Percentiles rank a stretch among this genome's conserved stretches.
These are phyloP conservation scores for Sporothrix phasma DNA, from an alignment of 2,329 filamentous ascomycete species.

Conservation along the genomic window DNA sequence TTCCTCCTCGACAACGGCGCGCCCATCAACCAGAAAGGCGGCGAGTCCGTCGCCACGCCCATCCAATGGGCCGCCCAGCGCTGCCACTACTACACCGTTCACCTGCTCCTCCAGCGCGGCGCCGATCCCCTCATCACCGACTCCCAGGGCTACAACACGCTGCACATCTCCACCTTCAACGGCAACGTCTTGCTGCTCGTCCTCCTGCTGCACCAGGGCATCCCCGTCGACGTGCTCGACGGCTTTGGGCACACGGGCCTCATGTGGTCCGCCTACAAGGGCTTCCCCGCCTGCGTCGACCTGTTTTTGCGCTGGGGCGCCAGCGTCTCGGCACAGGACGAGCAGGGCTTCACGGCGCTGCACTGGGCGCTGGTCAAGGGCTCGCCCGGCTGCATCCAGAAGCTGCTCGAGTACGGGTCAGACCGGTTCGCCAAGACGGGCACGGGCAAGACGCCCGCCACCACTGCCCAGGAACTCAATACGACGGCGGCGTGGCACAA, in stretches of 20 bases:
- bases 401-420: conserved; percentile 88
- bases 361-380: conserved; percentile 97
- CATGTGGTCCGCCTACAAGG: conserved; percentile 99
- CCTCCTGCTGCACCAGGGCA: conserved; percentile 86
- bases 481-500: conserved; percentile 52
- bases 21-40: conserved; percentile 89
- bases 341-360: conserved; percentile 86
- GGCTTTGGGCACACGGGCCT: conserved; percentile 83
- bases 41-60: conserved; percentile 86
- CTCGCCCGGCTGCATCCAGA: conserved; percentile 78
- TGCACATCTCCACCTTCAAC: conserved; percentile 94
- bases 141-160: conserved; percentile 92
- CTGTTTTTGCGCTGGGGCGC: conserved; percentile 91
- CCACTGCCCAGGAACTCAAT: conserved; percentile 84
- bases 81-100: conserved; percentile 93
- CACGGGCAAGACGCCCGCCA: conserved; percentile 80
- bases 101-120: conserved; percentile 81
- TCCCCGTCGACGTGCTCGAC: conserved; percentile 85
- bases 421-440: conserved; percentile 85
- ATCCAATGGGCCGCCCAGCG: conserved; percentile 95
- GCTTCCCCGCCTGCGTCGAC: conserved; percentile 84
- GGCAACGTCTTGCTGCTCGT: conserved; percentile 86
- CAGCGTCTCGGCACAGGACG: conserved; percentile 80
- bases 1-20: conserved; percentile 79
- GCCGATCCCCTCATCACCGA: conserved; percentile 89